These are phyloP conservation scores for Trametopsis cervina DNA, from an alignment of 768 basidiomycete species.

Conservation along the genomic window DNA sequence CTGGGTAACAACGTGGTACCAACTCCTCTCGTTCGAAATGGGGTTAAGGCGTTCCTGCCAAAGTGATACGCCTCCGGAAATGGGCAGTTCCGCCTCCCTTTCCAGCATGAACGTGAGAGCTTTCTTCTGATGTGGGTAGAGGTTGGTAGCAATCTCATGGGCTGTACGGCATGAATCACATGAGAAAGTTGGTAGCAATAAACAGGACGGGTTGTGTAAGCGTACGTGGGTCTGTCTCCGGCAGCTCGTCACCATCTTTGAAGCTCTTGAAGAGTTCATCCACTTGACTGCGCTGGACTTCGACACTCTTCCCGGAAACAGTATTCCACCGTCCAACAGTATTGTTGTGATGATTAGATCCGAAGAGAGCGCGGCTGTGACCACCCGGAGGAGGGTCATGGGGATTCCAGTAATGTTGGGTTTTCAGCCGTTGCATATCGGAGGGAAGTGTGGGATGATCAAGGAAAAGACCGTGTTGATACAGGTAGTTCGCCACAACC, in stretches of 20 bases:
- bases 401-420: constrained; percentile 78
- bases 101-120: constrained; percentile 93
- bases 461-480: constrained; percentile 59
- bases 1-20: constrained; percentile 83
- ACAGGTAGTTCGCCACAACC: constrained; percentile 73
- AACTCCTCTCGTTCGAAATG: constrained; percentile 40
- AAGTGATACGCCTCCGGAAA: constrained; percentile 55
- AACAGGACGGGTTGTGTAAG: not conserved
- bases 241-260: constrained; percentile 79
- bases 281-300: constrained; percentile 88
- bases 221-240: constrained; percentile 82
- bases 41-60: constrained; percentile 58
- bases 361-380: constrained; percentile 35
- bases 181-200: constrained; percentile 13
- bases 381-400: constrained; percentile 79
- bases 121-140: constrained; percentile 98
- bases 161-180: constrained; percentile 31
- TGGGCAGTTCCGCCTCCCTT: constrained; percentile 62
- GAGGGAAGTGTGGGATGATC: constrained; percentile 73
- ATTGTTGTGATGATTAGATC: constrained; percentile 23
- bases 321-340: constrained; percentile 48
- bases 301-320: constrained; percentile 69
- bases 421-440: constrained; percentile 46
- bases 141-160: constrained; percentile 67
- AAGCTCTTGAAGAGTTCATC: constrained; percentile 90